Conservation (phyloP, 768 basidiomycete genomes). For the Filobasidium floriforme region DNA sequence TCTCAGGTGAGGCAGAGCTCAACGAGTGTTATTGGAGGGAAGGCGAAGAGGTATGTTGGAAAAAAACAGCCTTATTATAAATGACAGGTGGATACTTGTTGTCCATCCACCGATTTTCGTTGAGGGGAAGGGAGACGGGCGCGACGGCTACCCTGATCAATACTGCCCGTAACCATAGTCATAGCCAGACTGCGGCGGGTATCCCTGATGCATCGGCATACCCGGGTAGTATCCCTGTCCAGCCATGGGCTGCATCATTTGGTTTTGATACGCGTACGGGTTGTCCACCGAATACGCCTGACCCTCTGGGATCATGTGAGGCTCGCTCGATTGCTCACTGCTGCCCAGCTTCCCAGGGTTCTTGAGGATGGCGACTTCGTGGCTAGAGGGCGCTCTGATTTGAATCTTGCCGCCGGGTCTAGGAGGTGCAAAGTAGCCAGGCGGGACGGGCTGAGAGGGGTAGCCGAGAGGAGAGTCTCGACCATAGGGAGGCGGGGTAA, state of each 20-base stretch:
- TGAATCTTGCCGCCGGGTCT: slow-evolving; percentile 18
- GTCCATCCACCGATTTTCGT: too few relatives aligned
- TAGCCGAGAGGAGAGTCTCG: not conserved
- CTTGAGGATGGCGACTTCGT: slow-evolving; percentile 6
- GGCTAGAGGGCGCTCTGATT: slow-evolving; percentile 21
- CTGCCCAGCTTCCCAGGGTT: slow-evolving; percentile 8
- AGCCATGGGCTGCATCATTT: slow-evolving; percentile 3
- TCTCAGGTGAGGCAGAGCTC: too few relatives aligned
- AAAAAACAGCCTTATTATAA: not conserved
- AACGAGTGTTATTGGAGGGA: too few relatives aligned
- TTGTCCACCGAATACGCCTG: slow-evolving; percentile 10
- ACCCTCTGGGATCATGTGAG: slow-evolving; percentile 9
- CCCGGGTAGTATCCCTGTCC: slow-evolving; percentile 9
- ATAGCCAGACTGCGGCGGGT: slow-evolving; percentile 9
- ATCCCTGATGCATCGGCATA: slow-evolving; percentile 12
- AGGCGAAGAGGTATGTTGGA: not conserved
- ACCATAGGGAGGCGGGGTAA: slow-evolving; percentile 3
- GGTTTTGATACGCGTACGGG: slow-evolving; percentile 10
- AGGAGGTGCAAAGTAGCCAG: slow-evolving; percentile 24
- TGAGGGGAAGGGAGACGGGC: not conserved
- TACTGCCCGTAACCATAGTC: slow-evolving; percentile 9
- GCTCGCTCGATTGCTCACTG: slow-evolving; percentile 11
- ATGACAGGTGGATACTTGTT: too few relatives aligned
- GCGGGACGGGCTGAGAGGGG: slow-evolving; percentile 5
- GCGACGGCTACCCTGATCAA: not conserved